Evolutionary conservation across 108 stramenopile species (phyloP), one percentile per base, ranked within the genome.

Genomic region (Chaetoceros muelleri): DNA sequence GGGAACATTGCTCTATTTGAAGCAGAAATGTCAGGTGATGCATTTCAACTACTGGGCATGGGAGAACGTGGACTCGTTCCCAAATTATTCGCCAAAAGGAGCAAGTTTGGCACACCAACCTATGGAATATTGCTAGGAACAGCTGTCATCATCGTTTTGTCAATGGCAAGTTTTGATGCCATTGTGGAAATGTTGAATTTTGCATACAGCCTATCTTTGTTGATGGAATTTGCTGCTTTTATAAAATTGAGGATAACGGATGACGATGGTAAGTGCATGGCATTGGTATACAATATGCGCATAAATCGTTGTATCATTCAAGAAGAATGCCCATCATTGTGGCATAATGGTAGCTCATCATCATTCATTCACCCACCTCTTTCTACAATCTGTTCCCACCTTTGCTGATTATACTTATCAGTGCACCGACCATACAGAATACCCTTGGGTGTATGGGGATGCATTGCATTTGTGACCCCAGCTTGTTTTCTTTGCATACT

Each of bases 141-240:
- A 25, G 30, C 61, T 5, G 90, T 94, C 47, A 85, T 95, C 45
- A 62, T 87, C 19, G 57, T 77, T n/a, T 61, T 88, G 45, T 65
- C 84, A 49, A 71, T 71, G 24, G 65, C 88, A 23, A 65, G 79
- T 58, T 92, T 97, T 62, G 74, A 74, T 56, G 66, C 69, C 46
- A 59, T 97, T 34, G 60, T 97, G 45, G 93, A 97, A 61, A 86
- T 97, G 70, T 73, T 95, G 57, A 97, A 97, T 66, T 87, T 91
- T 29, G 74, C 78, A 19, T 96, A 91, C 55, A 71, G 79, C 18
- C 40, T 95, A 18, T 63, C 90, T 1, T 68, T 95, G 58, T 46
- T 95, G 25, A 65, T 96, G 61, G 96, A 97, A 61, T 95, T 93
- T 68, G 84, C 73, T 24, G 96, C 96, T 0, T 97, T 97, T 69